These are phyloP conservation scores for Cyclostephanos tholiformis DNA, from an alignment of 108 stramenopile genomes.

Conservation along the genomic window DNA sequence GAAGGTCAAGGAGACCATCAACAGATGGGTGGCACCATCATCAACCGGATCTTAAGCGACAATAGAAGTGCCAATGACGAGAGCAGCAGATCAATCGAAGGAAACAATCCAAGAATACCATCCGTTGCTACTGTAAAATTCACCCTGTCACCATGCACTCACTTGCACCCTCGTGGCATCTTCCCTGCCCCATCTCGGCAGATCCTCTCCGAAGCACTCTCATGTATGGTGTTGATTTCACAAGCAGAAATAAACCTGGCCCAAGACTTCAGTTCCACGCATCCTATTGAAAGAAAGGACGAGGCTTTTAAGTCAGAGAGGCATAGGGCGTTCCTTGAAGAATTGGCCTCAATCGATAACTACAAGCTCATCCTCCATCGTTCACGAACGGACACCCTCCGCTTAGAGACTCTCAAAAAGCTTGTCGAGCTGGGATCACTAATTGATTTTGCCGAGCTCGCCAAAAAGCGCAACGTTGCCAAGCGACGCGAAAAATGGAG, in stretches of 20 bases:
- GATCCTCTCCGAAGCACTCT: neutral
- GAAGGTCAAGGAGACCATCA: constrained; percentile 13
- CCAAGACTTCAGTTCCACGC: neutral
- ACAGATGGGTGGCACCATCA: constrained; percentile 43
- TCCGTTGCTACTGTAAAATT: neutral
- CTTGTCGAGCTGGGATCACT: constrained; percentile 38
- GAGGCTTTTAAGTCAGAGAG: neutral
- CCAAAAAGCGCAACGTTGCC: constrained; percentile 38
- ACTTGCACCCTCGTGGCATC: constrained; percentile 37
- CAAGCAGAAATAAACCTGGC: neutral
- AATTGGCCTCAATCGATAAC: constrained; percentile 35
- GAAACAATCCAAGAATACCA: constrained; percentile 10
- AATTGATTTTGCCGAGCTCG: constrained; percentile 44
- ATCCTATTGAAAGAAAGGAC: neutral
- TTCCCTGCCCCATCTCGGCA: constrained; percentile 6
- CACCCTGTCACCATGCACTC: constrained; percentile 43
- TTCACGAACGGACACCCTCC: constrained; percentile 28
- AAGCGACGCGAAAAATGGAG: constrained; percentile 47
- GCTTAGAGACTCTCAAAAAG: constrained; percentile 33
- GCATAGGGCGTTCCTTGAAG: constrained; percentile 16
- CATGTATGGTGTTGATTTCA: neutral
- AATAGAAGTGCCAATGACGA: constrained; percentile 9
- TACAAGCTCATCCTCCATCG: constrained; percentile 36
- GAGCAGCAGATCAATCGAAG: constrained; percentile 3
- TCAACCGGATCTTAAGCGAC: constrained; percentile 32